phyloP scores from a whole-genome alignment of 768 basidiomycete genomes.

The Tricholoma sp. region DNA sequence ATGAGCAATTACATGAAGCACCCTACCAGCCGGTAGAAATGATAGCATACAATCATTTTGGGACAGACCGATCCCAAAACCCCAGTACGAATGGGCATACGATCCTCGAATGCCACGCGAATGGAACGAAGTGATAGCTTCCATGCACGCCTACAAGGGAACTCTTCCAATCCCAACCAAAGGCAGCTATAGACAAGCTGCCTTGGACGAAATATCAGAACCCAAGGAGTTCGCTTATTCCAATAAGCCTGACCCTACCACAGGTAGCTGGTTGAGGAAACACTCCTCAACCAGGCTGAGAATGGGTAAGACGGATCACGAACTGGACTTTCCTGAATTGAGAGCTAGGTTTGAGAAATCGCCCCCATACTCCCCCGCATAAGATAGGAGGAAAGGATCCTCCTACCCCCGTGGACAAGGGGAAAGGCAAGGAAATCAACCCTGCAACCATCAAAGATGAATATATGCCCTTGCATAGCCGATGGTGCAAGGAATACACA shows the following conservation, averaged over 20 bases:
- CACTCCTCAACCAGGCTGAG: neutral
- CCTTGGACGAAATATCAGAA: neutral
- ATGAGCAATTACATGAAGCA: too few species aligned
- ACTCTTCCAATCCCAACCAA: too few species aligned
- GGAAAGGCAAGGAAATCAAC: neutral
- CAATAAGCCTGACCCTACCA: neutral
- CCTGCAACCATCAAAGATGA: too few species aligned
- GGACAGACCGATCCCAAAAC: slow-evolving; percentile 12
- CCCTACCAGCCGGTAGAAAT: too few species aligned
- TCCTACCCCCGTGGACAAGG: neutral
- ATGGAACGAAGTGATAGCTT: slow-evolving; percentile 14
- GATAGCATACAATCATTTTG: slow-evolving; percentile 5
- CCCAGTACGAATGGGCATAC: slow-evolving; percentile 8
- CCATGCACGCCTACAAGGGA: neutral
- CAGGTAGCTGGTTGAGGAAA: neutral
- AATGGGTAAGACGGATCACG: neutral
- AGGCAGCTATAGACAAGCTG: neutral
- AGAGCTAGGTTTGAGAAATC: neutral
- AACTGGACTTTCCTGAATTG: neutral
- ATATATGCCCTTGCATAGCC: too few species aligned
- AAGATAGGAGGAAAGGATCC: neutral
- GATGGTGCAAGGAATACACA: slow-evolving; percentile 12
- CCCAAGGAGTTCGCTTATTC: neutral
- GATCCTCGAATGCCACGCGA: slow-evolving; percentile 17
- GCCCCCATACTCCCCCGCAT: neutral